phyloP scores from a whole-genome alignment of 192 early-diverging fungal species.

The Nowakowskiella sp. region DNA sequence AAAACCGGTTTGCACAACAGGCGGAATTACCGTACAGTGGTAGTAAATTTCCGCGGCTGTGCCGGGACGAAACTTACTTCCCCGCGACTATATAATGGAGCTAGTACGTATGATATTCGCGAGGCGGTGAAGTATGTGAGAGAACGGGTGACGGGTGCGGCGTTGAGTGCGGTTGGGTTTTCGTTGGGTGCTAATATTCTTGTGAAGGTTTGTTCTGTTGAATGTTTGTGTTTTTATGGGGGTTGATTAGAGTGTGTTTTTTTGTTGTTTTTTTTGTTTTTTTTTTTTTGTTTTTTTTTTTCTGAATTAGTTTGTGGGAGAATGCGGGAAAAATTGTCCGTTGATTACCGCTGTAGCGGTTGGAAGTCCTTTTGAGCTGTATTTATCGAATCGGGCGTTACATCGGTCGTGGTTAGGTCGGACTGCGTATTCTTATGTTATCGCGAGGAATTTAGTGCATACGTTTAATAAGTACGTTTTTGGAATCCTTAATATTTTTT shows the following conservation, averaged over 20 bases:
- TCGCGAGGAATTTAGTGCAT: slow-evolving; percentile 48
- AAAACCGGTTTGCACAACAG: not conserved
- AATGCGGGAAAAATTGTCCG: slow-evolving; percentile 65
- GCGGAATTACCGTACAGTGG: slow-evolving; percentile 62
- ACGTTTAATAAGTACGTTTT: slow-evolving; percentile 29
- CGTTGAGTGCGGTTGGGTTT: slow-evolving; percentile 77
- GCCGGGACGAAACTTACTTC: slow-evolving; percentile 71
- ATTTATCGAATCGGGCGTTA: slow-evolving; percentile 36
- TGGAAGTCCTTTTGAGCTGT: slow-evolving; percentile 80
- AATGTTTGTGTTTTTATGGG: not conserved
- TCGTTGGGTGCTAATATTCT: slow-evolving; percentile 89
- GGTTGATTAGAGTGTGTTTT: not conserved
- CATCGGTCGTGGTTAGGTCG: slow-evolving; percentile 47
- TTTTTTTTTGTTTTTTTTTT: no score
- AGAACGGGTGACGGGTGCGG: slow-evolving; percentile 45
- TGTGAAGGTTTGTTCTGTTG: slow-evolving; percentile 51
- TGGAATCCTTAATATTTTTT: slow-evolving; percentile 2
- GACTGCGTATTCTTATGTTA: slow-evolving; percentile 48
- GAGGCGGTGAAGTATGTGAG: slow-evolving; percentile 41
- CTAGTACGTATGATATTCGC: slow-evolving; percentile 72
- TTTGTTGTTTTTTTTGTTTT: no score
- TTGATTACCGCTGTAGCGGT: slow-evolving; percentile 70
- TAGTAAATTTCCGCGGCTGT: slow-evolving; percentile 87
- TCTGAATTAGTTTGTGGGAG: slow-evolving; percentile 72
- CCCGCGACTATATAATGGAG: slow-evolving; percentile 72